These are phyloP conservation scores for Torrubiella hemipterigena DNA, from an alignment of 2,329 filamentous ascomycete species.

Conservation along the genomic window DNA sequence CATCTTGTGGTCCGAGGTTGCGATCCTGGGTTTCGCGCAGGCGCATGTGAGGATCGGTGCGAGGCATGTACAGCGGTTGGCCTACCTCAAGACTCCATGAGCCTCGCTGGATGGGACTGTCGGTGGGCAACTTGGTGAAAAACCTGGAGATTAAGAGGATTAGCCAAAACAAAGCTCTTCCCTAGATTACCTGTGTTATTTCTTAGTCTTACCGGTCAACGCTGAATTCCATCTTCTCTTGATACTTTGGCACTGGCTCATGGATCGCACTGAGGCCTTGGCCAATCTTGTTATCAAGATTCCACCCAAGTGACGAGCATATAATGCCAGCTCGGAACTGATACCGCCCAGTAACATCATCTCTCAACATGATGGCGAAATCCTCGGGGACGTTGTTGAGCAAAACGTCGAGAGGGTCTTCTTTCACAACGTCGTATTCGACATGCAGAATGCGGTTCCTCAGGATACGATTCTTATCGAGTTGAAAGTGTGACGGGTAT, in stretches of 20 bases:
- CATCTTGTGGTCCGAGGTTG: conserved; percentile 41
- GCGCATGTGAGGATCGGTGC: conserved; percentile 51
- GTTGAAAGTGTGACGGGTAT: conserved; percentile 63
- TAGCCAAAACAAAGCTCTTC: too few relatives aligned
- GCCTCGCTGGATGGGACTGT: conserved; percentile 68
- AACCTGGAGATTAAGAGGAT: too few relatives aligned
- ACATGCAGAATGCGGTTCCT: conserved; percentile 56
- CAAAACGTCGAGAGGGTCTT: conserved; percentile 56
- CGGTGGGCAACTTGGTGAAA: conserved; percentile 65
- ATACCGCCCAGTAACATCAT: conserved; percentile 61
- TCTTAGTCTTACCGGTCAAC: conserved; percentile 84
- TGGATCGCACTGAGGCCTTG: conserved; percentile 61
- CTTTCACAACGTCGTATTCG: conserved; percentile 44
- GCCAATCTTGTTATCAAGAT: conserved; percentile 61
- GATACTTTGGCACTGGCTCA: conserved; percentile 65
- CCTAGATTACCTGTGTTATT: too few relatives aligned
- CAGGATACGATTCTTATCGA: conserved; percentile 49
- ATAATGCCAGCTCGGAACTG: conserved; percentile 64
- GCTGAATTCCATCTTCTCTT: conserved; percentile 76
- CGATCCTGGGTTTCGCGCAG: conserved; percentile 46
- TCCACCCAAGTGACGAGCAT: conserved; percentile 75
- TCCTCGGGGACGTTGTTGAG: conserved; percentile 75
- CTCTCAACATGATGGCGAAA: conserved; percentile 64
- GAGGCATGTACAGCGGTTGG: conserved; percentile 62
- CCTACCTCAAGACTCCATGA: conserved; percentile 76